Conservation (phyloP, 2,329 filamentous ascomycete species). For the Colletotrichum sp. region DNA sequence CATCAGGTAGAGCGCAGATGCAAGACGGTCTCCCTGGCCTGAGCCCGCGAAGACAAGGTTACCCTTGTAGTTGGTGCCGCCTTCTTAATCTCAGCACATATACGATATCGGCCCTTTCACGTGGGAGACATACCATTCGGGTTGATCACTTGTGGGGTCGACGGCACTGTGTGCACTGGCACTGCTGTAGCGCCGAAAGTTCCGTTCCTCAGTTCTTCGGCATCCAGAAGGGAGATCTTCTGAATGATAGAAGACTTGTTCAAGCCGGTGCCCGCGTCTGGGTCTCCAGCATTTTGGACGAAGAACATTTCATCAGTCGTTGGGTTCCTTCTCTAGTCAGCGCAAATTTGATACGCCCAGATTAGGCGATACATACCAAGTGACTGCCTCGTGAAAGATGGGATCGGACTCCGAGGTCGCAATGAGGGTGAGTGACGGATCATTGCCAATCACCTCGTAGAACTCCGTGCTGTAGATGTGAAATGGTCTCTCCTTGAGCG, state of each 20-base stretch:
- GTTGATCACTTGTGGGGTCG: slow-evolving; percentile 50
- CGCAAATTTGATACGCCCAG: no score
- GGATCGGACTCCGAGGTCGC: slow-evolving; percentile 48
- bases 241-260: slow-evolving; percentile 55
- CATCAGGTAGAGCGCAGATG: slow-evolving; percentile 46
- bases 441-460: slow-evolving; percentile 50
- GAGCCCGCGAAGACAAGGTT: slow-evolving; percentile 55
- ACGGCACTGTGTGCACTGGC: slow-evolving; percentile 44
- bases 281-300: slow-evolving; percentile 54
- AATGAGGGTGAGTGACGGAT: slow-evolving; percentile 55
- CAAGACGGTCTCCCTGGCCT: slow-evolving; percentile 48
- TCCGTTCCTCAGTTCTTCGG: slow-evolving; percentile 39
- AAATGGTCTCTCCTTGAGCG: slow-evolving; percentile 42
- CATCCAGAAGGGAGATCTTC: slow-evolving; percentile 52
- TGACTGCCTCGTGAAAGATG: slow-evolving; percentile 60
- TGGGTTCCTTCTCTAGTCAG: slow-evolving; percentile 27
- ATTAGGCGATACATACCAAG: slow-evolving; percentile 43
- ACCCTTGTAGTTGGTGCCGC: slow-evolving; percentile 54
- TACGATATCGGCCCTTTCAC: not conserved
- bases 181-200: slow-evolving; percentile 44
- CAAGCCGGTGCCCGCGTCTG: slow-evolving; percentile 52
- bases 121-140: slow-evolving; percentile 46
- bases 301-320: slow-evolving; percentile 60
- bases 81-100: slow-evolving; percentile 29
- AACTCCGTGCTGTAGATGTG: slow-evolving; percentile 57